phyloP scores from a whole-genome alignment of 257 asterid species.

The Dorcoceras hygrometricum region DNA sequence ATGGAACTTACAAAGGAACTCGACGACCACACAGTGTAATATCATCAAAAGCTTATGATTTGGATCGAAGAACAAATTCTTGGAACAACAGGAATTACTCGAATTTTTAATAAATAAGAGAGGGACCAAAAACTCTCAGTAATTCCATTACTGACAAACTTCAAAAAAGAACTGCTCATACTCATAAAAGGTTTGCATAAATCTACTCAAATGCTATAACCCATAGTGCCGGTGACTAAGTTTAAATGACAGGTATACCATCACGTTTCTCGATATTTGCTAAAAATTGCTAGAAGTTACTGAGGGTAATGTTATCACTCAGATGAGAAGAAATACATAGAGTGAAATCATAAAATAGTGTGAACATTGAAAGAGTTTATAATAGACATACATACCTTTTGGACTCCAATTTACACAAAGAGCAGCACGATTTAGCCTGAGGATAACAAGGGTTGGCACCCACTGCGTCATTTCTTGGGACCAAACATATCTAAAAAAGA shows the following conservation, averaged over 20 bases:
- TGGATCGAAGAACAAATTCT: too few relatives aligned
- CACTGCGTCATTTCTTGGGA: constrained; percentile 74
- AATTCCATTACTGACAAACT: neutral
- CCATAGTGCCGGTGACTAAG: neutral
- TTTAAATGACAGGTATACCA: neutral
- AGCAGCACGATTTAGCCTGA: constrained; percentile 96
- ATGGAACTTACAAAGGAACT: neutral
- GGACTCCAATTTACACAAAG: constrained; percentile 99
- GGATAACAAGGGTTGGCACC: constrained; percentile 98
- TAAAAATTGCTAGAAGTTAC: too few relatives aligned
- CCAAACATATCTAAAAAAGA: constrained; percentile 83
- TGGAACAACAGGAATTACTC: neutral
- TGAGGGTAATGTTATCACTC: neutral
- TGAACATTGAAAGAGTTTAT: neutral
- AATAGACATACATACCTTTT: constrained; percentile 52
- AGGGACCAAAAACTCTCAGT: neutral
- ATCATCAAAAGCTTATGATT: neutral
- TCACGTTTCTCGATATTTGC: neutral
- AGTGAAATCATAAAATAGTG: constrained; percentile 11
- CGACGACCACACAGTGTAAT: neutral
- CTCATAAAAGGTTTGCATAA: neutral
- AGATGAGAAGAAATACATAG: neutral
- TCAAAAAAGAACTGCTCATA: neutral
- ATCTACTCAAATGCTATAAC: neutral
- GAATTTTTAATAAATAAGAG: too few relatives aligned